Percentiles rank a stretch among this genome's conserved stretches.
These are phyloP conservation scores for Dictyostelium firmibasis DNA, from an alignment of 78 protist species.

Conservation along the genomic window DNA sequence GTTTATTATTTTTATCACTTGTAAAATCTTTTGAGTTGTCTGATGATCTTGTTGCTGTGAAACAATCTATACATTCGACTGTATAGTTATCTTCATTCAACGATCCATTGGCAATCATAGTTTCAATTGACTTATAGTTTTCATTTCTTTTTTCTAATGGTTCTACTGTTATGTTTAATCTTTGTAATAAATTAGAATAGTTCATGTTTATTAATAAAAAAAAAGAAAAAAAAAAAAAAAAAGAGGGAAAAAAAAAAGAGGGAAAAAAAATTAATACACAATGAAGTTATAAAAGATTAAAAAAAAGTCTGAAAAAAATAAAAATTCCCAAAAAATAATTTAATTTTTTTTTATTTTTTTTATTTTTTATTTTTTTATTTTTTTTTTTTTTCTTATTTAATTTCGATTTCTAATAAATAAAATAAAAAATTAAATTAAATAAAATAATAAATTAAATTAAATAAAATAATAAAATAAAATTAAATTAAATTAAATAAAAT, in stretches of 20 bases:
- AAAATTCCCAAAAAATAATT: background rate
- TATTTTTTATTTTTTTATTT: no score
- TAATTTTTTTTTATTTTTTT: no score
- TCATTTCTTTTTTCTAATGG: background rate
- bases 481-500: no score
- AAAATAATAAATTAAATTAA: no score
- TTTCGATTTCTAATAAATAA: no score
- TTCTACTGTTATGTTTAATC: background rate
- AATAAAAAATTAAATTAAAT: no score
- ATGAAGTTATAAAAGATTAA: no score
- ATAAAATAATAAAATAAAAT: no score
- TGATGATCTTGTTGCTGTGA: conserved; percentile 3
- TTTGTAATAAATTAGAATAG: conserved; percentile 4
- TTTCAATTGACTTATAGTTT: background rate
- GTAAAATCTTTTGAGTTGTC: background rate
- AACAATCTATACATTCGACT: conserved; percentile 41
- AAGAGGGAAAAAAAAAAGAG: background rate
- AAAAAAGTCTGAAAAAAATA: background rate
- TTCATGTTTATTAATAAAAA: background rate
- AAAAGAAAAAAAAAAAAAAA: background rate
- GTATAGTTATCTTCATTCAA: background rate
- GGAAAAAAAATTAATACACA: no score
- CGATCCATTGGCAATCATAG: background rate
- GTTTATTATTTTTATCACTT: background rate
- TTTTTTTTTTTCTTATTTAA: no score